Conservation (phyloP, 352 stramenopile genomes). For the Chrysophaeum taylorii region DNA sequence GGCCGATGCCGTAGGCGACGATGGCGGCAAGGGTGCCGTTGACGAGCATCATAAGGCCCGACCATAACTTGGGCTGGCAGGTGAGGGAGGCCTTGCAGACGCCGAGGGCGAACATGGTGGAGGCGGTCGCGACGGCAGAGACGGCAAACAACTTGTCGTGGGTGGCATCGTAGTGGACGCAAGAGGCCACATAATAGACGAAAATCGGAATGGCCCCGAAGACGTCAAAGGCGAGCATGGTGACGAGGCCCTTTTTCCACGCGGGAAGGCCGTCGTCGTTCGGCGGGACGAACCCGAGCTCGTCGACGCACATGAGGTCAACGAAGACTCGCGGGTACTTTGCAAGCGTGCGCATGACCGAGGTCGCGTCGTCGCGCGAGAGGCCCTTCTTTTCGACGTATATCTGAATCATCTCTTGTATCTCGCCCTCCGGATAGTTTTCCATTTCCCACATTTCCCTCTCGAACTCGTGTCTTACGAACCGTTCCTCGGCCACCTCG, state of each 20-base stretch:
- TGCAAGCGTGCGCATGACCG: constrained; percentile 61
- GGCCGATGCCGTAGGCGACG: too few relatives aligned
- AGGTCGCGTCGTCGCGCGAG: constrained; percentile 55
- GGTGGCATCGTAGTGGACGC: too few relatives aligned
- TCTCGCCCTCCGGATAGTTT: constrained; percentile 46
- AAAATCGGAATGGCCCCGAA: constrained; percentile 37
- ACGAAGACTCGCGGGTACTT: constrained; percentile 61
- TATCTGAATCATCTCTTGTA: constrained; percentile 71
- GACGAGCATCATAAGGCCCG: too few relatives aligned
- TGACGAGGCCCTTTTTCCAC: constrained; percentile 56
- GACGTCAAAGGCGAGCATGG: constrained; percentile 72
- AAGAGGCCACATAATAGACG: background rate
- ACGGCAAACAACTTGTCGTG: too few relatives aligned
- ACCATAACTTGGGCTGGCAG: too few relatives aligned
- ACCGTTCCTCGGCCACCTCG: constrained; percentile 62
- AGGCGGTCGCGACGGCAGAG: too few relatives aligned
- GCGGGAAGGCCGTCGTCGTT: constrained; percentile 65
- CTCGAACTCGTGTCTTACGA: constrained; percentile 59
- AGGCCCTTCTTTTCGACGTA: constrained; percentile 68
- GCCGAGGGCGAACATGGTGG: too few relatives aligned
- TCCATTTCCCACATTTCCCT: constrained; percentile 56
- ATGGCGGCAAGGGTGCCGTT: too few relatives aligned
- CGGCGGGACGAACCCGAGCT: constrained; percentile 72
- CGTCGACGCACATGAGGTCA: constrained; percentile 77
- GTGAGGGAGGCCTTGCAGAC: too few relatives aligned